Conservation (phyloP, 805 yeast species). For the Schwanniomyces occidentalis region DNA sequence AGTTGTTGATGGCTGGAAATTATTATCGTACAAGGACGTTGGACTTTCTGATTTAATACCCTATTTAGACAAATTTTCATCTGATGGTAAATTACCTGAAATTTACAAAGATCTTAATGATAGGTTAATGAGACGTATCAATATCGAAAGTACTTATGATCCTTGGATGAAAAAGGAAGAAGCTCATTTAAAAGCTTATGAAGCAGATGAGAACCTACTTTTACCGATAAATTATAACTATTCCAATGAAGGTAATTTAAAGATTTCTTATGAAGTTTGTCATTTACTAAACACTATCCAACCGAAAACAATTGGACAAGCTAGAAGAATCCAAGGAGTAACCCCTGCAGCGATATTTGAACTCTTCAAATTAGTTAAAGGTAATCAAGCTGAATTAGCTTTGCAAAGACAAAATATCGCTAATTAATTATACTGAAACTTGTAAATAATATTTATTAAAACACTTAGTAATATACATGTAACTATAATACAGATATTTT, state of each 20-base stretch:
- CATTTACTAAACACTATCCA: constrained; percentile 67
- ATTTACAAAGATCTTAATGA: constrained; percentile 22
- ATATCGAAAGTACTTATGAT: constrained; percentile 79
- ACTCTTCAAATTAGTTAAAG: constrained; percentile 56
- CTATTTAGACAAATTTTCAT: constrained; percentile 19
- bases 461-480: constrained; percentile 9
- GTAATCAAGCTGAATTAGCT: constrained; percentile 24
- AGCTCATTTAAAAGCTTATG: constrained; percentile 71
- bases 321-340: constrained; percentile 89
- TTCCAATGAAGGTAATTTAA: constrained; percentile 45
- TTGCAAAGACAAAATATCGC: constrained; percentile 12
- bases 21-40: constrained; percentile 57
- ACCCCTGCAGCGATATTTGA: constrained; percentile 92
- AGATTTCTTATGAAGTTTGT: constrained; percentile 75
- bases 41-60: constrained; percentile 30
- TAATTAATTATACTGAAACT: constrained; percentile 1
- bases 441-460: constrained; percentile 22
- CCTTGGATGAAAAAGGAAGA: constrained; percentile 77
- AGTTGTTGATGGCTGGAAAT: constrained; percentile 62
- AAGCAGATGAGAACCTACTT: constrained; percentile 73
- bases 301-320: constrained; percentile 93
- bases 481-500: constrained; percentile 9
- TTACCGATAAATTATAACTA: constrained; percentile 75
- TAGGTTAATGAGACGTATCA: constrained; percentile 58
- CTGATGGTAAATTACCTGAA: constrained; percentile 22